These are phyloP conservation scores for Punica granatum DNA, from an alignment of 345 rosid species.

Conservation along the genomic window DNA sequence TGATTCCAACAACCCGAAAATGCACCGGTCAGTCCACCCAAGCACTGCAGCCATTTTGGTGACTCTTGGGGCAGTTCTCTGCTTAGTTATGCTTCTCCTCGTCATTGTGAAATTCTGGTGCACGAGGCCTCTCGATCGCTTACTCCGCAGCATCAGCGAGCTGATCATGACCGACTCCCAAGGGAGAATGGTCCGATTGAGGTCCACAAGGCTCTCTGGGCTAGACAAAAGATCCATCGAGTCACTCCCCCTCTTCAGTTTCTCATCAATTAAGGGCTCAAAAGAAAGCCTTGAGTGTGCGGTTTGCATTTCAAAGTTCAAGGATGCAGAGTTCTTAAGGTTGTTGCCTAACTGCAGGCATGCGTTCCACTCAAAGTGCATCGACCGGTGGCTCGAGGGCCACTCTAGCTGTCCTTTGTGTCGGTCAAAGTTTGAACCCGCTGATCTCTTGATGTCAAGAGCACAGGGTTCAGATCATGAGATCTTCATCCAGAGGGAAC, in stretches of 20 bases:
- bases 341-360: constrained; percentile 11
- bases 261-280: constrained; percentile 8
- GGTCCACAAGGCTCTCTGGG: not conserved
- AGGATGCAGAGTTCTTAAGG: constrained; percentile 8
- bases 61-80: not conserved
- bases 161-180: not conserved
- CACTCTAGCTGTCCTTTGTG: constrained; percentile 8
- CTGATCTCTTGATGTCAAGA: not conserved
- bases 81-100: not conserved
- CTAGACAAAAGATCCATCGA: constrained; percentile 6
- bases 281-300: constrained; percentile 9
- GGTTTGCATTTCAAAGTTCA: constrained; percentile 7
- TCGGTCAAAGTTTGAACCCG: not conserved
- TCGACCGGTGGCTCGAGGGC: constrained; percentile 12
- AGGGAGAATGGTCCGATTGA: not conserved
- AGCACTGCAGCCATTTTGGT: not conserved
- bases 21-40: not conserved
- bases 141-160: not conserved
- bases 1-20: not conserved
- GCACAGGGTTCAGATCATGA: not conserved
- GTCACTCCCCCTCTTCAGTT: constrained; percentile 11
- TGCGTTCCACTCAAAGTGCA: constrained; percentile 5
- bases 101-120: not conserved
- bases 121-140: not conserved
- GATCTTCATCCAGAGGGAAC: constrained; percentile 7